These are phyloP conservation scores for Solanum neorickii DNA, from an alignment of 257 asterid species.

Conservation along the genomic window DNA sequence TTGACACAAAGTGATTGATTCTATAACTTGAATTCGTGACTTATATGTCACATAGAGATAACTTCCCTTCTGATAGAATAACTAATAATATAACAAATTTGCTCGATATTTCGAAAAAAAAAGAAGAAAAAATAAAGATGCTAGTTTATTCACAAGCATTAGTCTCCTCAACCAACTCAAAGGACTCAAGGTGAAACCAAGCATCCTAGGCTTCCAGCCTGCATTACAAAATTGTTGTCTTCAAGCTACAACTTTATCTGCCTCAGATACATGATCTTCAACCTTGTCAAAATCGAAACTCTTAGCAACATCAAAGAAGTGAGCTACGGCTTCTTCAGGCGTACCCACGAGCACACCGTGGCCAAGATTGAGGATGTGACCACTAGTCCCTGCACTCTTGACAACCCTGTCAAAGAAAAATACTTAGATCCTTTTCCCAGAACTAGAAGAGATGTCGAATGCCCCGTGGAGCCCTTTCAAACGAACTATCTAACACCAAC, in stretches of 20 bases:
- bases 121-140: background rate
- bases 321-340: conserved; percentile 90
- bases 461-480: background rate
- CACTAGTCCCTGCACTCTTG: conserved; percentile 58
- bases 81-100: background rate
- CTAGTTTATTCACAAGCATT: background rate
- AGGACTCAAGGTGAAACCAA: background rate
- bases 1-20: background rate
- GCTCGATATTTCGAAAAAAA: background rate
- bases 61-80: background rate
- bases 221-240: conserved; percentile 7
- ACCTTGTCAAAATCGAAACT: conserved; percentile 40
- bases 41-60: background rate
- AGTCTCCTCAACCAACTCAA: background rate
- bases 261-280: conserved; percentile 15
- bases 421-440: background rate
- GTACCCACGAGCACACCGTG: conserved; percentile 97
- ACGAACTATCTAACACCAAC: background rate
- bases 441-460: background rate
- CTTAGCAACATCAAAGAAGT: conserved; percentile 72
- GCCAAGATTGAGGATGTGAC: conserved; percentile 90
- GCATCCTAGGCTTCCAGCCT: background rate
- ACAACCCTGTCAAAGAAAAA: conserved; percentile 53
- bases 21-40: background rate
- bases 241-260: conserved; percentile 35